These are phyloP conservation scores for Erigeron philadelphicus DNA, from an alignment of 140 eudicot genomes.

Conservation along the genomic window DNA sequence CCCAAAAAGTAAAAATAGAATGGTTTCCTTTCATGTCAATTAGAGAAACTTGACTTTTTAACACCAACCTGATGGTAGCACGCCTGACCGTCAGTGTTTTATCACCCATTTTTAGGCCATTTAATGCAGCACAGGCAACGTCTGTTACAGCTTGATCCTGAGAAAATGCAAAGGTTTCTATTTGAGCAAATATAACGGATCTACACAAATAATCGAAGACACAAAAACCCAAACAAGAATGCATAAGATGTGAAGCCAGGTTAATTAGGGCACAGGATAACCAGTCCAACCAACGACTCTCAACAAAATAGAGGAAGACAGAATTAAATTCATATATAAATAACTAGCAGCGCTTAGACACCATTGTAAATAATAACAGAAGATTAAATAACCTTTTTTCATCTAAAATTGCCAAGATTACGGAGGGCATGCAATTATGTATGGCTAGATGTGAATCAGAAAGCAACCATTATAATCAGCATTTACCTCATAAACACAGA, in stretches of 20 bases:
- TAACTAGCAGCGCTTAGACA: background rate
- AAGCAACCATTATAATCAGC: conserved; percentile 3
- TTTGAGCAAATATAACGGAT: background rate
- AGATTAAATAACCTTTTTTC: background rate
- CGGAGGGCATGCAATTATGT: no score
- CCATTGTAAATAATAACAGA: background rate
- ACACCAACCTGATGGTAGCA: conserved; percentile 76
- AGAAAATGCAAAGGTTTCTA: background rate
- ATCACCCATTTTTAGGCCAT: conserved; percentile 96
- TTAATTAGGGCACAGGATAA: background rate
- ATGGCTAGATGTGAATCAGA: background rate
- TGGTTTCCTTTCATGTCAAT: background rate
- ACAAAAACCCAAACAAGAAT: background rate
- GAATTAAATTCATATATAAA: background rate
- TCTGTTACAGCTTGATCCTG: conserved; percentile 92
- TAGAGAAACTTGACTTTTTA: background rate
- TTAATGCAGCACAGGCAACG: conserved; percentile 86
- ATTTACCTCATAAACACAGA: conserved; percentile 77
- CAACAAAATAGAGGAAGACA: background rate
- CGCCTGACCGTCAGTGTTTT: conserved; percentile 90
- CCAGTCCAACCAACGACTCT: background rate
- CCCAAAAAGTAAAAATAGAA: background rate
- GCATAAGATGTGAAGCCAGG: background rate
- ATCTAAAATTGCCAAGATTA: no score
- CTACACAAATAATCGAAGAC: conserved; percentile 4